These are phyloP conservation scores for Amoebophrya sp. DNA, from an alignment of 169 alveolate species.

Conservation along the genomic window DNA sequence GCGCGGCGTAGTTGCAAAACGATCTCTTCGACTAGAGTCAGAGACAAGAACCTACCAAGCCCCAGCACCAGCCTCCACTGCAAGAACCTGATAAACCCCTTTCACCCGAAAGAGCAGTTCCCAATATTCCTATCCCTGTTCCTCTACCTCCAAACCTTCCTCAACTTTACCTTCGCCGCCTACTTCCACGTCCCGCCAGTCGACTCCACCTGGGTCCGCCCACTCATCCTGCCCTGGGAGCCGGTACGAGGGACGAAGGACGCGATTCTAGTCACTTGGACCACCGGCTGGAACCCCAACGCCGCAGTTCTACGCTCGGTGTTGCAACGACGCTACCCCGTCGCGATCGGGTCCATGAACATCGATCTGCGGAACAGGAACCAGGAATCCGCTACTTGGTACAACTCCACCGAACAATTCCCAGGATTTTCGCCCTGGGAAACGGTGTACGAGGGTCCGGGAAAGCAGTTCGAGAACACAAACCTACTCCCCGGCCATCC, in stretches of 20 bases:
- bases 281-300: neutral
- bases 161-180: neutral
- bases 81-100: no score
- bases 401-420: neutral
- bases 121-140: no score
- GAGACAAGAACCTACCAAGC: no score
- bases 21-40: no score
- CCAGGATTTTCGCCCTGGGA: neutral
- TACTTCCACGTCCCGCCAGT: neutral
- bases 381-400: neutral
- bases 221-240: neutral
- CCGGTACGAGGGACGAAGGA: neutral
- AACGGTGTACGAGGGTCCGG: neutral
- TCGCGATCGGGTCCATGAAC: neutral
- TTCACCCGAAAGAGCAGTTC: no score
- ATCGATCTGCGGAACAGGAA: neutral
- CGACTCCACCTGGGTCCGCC: neutral
- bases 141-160: no score
- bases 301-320: neutral
- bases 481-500: neutral
- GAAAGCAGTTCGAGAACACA: neutral
- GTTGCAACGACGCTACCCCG: neutral
- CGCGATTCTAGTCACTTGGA: neutral
- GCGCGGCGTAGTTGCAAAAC: no score
- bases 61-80: no score